Conservation (phyloP, 192 early-diverging fungal genomes). For the Gorgonomyces haynaldii region DNA sequence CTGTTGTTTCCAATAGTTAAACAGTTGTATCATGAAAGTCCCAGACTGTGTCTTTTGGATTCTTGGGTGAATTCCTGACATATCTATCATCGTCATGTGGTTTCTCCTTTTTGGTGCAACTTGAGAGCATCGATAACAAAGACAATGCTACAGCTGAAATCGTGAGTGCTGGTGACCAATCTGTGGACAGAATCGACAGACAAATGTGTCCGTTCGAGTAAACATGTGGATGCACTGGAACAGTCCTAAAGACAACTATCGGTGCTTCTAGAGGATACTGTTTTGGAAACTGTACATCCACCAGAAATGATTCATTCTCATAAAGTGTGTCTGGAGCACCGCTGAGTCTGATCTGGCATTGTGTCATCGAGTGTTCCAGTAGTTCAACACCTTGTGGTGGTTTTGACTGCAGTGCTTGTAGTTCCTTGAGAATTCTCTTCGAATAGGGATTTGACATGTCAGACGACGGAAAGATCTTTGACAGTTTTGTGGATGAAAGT, state of each 20-base stretch:
- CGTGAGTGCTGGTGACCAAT: slow-evolving; percentile 88
- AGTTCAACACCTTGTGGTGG: slow-evolving; percentile 28
- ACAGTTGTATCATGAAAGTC: slow-evolving; percentile 27
- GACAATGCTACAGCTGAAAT: slow-evolving; percentile 79
- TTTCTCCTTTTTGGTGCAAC: slow-evolving; percentile 60
- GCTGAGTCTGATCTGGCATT: slow-evolving; percentile 25
- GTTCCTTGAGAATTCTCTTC: slow-evolving; percentile 35
- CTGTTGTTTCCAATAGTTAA: no score
- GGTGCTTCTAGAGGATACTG: slow-evolving; percentile 38
- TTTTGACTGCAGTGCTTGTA: slow-evolving; percentile 25
- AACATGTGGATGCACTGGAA: slow-evolving; percentile 36
- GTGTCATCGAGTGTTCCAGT: not conserved
- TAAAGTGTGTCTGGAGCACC: slow-evolving; percentile 36
- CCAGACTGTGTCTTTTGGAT: slow-evolving; percentile 33
- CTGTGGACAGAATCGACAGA: slow-evolving; percentile 82
- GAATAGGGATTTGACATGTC: slow-evolving; percentile 5
- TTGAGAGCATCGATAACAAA: slow-evolving; percentile 83
- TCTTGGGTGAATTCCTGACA: slow-evolving; percentile 22
- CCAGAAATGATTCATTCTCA: slow-evolving; percentile 20
- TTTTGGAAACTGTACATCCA: slow-evolving; percentile 29
- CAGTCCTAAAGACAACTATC: slow-evolving; percentile 11
- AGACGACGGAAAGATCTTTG: no score
- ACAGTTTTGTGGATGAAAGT: no score
- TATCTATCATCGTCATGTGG: slow-evolving; percentile 35
- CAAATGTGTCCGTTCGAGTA: slow-evolving; percentile 95